A percentile compares a stretch with the other conserved stretches of the same genome.
Evolutionary conservation across 2,329 filamentous ascomycete species (phyloP).

Genomic region (Aspergillus spinulosporus): DNA sequence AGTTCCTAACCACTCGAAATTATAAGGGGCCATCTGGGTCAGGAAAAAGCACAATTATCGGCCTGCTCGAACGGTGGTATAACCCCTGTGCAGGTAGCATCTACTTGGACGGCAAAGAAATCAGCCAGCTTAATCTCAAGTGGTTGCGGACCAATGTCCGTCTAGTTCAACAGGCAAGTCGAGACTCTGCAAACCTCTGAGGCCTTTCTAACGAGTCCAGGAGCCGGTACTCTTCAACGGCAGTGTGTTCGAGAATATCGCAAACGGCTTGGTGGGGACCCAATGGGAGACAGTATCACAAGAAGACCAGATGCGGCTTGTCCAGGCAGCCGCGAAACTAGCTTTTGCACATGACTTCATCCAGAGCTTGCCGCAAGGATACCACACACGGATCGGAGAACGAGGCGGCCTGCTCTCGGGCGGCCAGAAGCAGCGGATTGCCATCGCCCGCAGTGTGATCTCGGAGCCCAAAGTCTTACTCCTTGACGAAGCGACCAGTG

Average conservation of each 20-base stretch:
- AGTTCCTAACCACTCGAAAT: constrained; percentile 1
- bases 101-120: constrained; percentile 77
- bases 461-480: constrained; percentile 88
- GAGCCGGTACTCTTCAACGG: constrained; percentile 89
- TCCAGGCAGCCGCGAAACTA: constrained; percentile 80
- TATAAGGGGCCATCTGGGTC: constrained; percentile 76
- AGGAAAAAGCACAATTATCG: constrained; percentile 92
- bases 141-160: constrained; percentile 93
- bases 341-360: constrained; percentile 96
- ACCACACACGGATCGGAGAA: constrained; percentile 93
- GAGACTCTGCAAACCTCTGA: neutral
- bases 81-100: constrained; percentile 80
- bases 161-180: constrained; percentile 57
- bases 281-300: constrained; percentile 68
- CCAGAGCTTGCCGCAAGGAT: constrained; percentile 74
- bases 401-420: constrained; percentile 88
- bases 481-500: constrained; percentile 91
- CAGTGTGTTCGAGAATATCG: constrained; percentile 86
- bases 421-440: constrained; percentile 95
- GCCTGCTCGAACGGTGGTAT: constrained; percentile 91
- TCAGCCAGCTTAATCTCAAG: constrained; percentile 76
- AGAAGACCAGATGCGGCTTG: constrained; percentile 63
- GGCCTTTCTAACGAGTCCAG: constrained; percentile 41
- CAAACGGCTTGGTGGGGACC: constrained; percentile 86
- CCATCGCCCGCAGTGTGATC: constrained; percentile 86